Base-by-base conservation (phyloP, 176 grass and related monocot genomes). In the Aegilops sharonensis region DNA sequence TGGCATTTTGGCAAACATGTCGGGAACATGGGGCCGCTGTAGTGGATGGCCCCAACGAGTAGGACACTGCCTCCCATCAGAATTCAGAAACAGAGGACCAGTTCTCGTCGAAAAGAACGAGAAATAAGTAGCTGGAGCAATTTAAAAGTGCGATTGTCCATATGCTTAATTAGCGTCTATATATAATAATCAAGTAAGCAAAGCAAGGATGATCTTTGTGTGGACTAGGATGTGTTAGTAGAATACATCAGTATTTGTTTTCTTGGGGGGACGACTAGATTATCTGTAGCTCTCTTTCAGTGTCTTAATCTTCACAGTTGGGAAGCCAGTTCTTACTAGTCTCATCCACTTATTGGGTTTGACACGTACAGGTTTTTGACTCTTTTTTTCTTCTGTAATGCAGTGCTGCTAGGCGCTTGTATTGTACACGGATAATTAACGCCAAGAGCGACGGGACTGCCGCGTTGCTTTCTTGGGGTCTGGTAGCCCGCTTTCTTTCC, bases 1-100 rank as follows among this genome's bases (percentile, higher is more conserved):
- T 45, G 64, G 17, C 64, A 23, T 43, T 72, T 80, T 86, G 77
- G 2, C 66, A 47, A 72, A 62, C 52, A 70, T 70, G 18, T 45
- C 76, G 50, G n/a, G 34, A 79, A 79, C n/a, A 25, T 24, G 35
- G 57, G 59, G 59, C 24, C 35, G 2, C 6, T 42, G 54, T 42
- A 1, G 20, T 27, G 57, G 35, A 79, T 63, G 77, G 77, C 77
- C 13, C n/a, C 35, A 64, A 30, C 78, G 15, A 23, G 75, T 2
- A 60, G 30, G 32, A 14, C 52, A 35, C 17, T 56, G 18, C 60
- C 30, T 47, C 17, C 25, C 45, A 47, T 66, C 39, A 66, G 61
- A 29, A 48, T 47, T 81, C 78, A 48, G 54, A 4, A 30, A 30
- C 50, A 54, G 15, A 31, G 2, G 64, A 31, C 5, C 8, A 31